Evolutionary conservation across 768 basidiomycete genomes (phyloP), one percentile per base, ranked within the genome.

Genomic region (Termitomyces bulborhizus): DNA sequence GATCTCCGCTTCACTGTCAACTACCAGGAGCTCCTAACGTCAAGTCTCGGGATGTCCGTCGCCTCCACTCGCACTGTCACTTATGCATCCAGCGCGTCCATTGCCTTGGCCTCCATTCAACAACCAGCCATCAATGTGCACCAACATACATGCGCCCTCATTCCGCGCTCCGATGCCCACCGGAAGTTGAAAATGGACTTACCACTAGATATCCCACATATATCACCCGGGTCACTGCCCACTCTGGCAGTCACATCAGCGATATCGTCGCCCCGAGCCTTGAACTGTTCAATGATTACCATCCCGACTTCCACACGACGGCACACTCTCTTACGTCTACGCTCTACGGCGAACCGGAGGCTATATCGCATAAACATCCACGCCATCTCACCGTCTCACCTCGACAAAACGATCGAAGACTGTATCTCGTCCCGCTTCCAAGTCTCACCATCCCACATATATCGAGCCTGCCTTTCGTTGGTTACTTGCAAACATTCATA

Each of bases 401-500:
- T 48, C 21, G 47, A 44, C 51, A 52, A 13, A 24, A 9, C 51
- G 21, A 42, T 43, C 42, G 15, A 39, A 44, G 13, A 18, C 31
- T 12, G 21, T 42, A 42, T 15, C 32, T 18, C 27, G 39, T n/a
- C 21, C 51, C 13, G 9, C 42, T 31, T 43, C 40, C 26, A 43
- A 52, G 13, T 34, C 21, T 16, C 34, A 48, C 34, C 51, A 36
- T 52, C 51, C 51, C 7, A n/a, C 41, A 3, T 70, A 71, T 48
- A 64, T 72, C 53, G 63, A 61, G 31, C 65, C 67, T 1, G 66
- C 72, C 0, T 70, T 74, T 53, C 54, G 46, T 3, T 83, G 81
- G 80, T 59, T 83, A 1, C 21, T 78, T 1, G 43, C 62, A 0
- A 76, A 84, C 44, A 49, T 83, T 0, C 74, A 79, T 44, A 73